Conservation (phyloP, 2,329 filamentous ascomycete genomes). For the Aspergillus alliaceus region DNA sequence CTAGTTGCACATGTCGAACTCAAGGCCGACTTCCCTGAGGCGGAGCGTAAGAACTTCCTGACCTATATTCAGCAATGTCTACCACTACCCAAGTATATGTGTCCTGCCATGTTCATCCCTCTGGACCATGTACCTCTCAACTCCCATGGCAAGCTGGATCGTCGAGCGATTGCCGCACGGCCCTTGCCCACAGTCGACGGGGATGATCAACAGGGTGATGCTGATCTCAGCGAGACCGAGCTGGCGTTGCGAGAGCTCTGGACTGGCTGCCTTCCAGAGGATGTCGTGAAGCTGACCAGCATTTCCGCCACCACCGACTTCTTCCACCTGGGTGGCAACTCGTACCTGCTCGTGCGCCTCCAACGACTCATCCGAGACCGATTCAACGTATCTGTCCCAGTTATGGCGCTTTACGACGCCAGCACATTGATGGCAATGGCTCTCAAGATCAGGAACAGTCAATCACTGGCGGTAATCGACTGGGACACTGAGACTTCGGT, state of each 20-base stretch:
- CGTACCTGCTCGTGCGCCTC: background rate
- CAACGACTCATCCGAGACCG: background rate
- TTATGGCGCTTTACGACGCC: background rate
- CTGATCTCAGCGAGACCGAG: no score
- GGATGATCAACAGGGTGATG: no score
- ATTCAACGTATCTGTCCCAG: background rate
- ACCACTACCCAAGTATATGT: slow-evolving; percentile 39
- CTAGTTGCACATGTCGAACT: slow-evolving; percentile 37
- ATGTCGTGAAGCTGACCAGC: no score
- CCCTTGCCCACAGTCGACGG: no score
- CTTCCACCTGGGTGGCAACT: background rate
- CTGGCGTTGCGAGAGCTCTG: no score
- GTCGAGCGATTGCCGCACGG: no score
- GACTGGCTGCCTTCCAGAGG: no score
- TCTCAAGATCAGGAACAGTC: background rate
- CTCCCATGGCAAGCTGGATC: slow-evolving; percentile 30
- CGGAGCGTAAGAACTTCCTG: background rate
- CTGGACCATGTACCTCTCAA: slow-evolving; percentile 28
- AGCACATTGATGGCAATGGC: background rate
- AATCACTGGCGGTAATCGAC: no score
- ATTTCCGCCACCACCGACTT: no score
- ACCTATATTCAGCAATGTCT: slow-evolving; percentile 10
- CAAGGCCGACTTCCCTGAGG: background rate
- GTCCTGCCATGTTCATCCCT: slow-evolving; percentile 29
- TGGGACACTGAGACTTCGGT: no score